Percentiles rank a stretch among this genome's conserved stretches.
Evolutionary conservation across 148 eudicot genomes (phyloP).

Genomic region (Fallopia convolvulus): DNA sequence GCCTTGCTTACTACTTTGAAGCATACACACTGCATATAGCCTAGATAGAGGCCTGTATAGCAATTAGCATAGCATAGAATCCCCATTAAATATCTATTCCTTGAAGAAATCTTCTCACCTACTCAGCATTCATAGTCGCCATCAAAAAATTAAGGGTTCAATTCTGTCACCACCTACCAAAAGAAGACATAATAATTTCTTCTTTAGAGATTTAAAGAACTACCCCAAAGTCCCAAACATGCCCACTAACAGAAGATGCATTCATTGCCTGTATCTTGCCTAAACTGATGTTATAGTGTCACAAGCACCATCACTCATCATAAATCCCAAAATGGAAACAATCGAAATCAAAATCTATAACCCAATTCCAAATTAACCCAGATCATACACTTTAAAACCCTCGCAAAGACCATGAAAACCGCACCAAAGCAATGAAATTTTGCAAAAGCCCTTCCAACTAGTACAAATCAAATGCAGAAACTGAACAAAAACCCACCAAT

Average conservation of each 20-base stretch:
- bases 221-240: neutral
- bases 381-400: neutral
- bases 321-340: neutral
- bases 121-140: neutral
- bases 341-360: neutral
- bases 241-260: neutral
- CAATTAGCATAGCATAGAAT: neutral
- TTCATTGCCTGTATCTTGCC: neutral
- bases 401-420: neutral
- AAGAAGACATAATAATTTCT: neutral
- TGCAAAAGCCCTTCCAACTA: neutral
- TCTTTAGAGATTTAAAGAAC: neutral
- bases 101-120: neutral
- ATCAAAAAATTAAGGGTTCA: neutral
- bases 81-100: neutral
- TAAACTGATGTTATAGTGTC: neutral
- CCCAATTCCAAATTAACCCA: neutral
- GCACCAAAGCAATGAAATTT: neutral
- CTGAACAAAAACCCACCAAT: neutral
- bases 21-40: neutral
- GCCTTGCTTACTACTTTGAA: neutral
- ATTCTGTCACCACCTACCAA: neutral
- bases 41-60: neutral
- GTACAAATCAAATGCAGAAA: constrained; percentile 4
- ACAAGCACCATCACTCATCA: neutral